phyloP scores from a whole-genome alignment of 345 rosid species.

The Aurinia saxatilis region DNA sequence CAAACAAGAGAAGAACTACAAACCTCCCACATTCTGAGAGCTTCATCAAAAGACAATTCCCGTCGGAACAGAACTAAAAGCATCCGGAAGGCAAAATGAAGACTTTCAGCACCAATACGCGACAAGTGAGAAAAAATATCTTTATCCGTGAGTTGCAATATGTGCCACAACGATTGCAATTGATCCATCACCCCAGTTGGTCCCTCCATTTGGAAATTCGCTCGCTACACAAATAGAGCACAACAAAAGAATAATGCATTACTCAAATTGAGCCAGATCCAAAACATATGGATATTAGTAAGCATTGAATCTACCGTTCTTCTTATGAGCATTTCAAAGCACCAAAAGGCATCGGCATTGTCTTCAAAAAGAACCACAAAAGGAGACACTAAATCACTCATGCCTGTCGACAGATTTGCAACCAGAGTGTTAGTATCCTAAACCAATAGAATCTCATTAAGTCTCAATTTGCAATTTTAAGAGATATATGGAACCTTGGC shows the following conservation, averaged over 20 bases:
- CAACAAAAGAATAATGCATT: conserved; percentile 14
- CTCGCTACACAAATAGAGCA: conserved; percentile 45
- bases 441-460: background rate
- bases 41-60: conserved; percentile 68
- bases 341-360: conserved; percentile 95
- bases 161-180: conserved; percentile 73
- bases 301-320: conserved; percentile 55
- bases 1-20: conserved; percentile 11
- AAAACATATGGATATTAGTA: background rate
- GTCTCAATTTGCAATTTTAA: background rate
- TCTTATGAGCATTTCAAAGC: conserved; percentile 96
- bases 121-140: conserved; percentile 75
- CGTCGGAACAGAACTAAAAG: conserved; percentile 81
- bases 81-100: conserved; percentile 96
- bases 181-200: conserved; percentile 94
- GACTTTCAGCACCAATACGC: conserved; percentile 88
- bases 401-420: conserved; percentile 48
- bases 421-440: conserved; percentile 9
- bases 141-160: conserved; percentile 70
- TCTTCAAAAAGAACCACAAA: conserved; percentile 90
- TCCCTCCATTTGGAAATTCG: conserved; percentile 87
- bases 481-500: conserved; percentile 59
- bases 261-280: background rate
- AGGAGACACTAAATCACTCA: conserved; percentile 95
- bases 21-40: conserved; percentile 98